Base-by-base conservation (phyloP, 1,284 basidiomycete genomes). In the Inonotus hispidus region DNA sequence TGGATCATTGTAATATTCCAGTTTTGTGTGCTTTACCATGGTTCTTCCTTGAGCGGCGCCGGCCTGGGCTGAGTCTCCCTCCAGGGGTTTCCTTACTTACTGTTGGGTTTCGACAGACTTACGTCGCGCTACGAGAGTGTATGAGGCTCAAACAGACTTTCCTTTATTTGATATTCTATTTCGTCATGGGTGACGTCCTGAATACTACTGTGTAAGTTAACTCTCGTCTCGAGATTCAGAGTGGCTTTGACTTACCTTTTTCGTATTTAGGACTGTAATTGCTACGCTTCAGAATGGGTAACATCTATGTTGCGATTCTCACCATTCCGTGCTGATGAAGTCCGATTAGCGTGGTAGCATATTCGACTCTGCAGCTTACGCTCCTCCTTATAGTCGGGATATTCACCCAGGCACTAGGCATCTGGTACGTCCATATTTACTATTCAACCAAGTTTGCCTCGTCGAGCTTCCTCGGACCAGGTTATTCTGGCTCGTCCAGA, bases 401-500 rank as follows among this genome's bases (percentile, higher is more conserved):
- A 52, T 81, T 82, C 0, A 76, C 88, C 0, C 90, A 93, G 74
- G 87, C 78, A 14, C 65, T 88, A 2, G 90, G 90, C 16, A 89
- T 90, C 55, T 90, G 88, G 88, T 89, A 64, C 11, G 50, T 69
- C 81, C 72, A 38, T 53, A 46, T 13, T 27, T 38, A 16, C 23
- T 38, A 16, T 58, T 16, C 39, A 7, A 37, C 37, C 39, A n/a
- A 23, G 8, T 11, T 10, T 54, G 60, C 8, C 37, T 68, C 46
- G 27, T 23, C 7, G 35, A 37, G n/a, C 11, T 19, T 56, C 38
- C 10, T 16, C 19, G n/a, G 19, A n/a, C 3, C 63, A 89, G 87
- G 67, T 65, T 81, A 8, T 91, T 88, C 70, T 93, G 91, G 91
- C 68, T 87, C 6, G 82, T 92, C 5, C 91, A 93, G 69, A 90